phyloP scores from a whole-genome alignment of 176 grass and related monocot genomes.

The Phoenix dactylifera region DNA sequence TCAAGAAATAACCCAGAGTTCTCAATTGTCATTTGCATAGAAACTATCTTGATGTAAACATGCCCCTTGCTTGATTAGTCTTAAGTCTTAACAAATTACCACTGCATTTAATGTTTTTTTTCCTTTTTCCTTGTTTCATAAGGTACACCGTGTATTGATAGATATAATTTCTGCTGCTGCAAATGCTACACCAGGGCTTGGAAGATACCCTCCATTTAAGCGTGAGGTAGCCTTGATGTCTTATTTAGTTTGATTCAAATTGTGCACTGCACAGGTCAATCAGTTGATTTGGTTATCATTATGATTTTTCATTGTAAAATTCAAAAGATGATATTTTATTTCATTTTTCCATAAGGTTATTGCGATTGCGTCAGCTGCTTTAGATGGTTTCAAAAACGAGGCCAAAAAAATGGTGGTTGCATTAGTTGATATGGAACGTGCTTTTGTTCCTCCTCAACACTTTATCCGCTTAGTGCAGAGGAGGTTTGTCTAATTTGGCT shows the following conservation, averaged over 20 bases:
- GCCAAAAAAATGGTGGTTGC: constrained; percentile 94
- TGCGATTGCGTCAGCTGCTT: constrained; percentile 75
- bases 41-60: no score
- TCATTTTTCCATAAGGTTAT: constrained; percentile 39
- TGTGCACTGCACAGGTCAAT: neutral
- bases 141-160: constrained; percentile 89
- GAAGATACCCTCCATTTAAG: constrained; percentile 94
- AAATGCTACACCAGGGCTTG: constrained; percentile 84
- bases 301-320: constrained; percentile 23
- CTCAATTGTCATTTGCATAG: no score
- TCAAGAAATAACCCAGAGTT: no score
- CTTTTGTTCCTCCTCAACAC: constrained; percentile 89
- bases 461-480: constrained; percentile 90
- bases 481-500: constrained; percentile 37
- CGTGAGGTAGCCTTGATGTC: constrained; percentile 55
- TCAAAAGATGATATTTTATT: constrained; percentile 1
- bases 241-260: neutral
- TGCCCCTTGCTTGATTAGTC: no score
- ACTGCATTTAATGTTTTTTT: no score
- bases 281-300: constrained; percentile 14
- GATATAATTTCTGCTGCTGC: constrained; percentile 85
- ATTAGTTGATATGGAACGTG: constrained; percentile 95
- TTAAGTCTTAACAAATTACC: no score
- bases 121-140: neutral
- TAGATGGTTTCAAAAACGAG: constrained; percentile 82